These are phyloP conservation scores for Fagopyrum esculentum DNA, from an alignment of 148 eudicot genomes.

Conservation along the genomic window DNA sequence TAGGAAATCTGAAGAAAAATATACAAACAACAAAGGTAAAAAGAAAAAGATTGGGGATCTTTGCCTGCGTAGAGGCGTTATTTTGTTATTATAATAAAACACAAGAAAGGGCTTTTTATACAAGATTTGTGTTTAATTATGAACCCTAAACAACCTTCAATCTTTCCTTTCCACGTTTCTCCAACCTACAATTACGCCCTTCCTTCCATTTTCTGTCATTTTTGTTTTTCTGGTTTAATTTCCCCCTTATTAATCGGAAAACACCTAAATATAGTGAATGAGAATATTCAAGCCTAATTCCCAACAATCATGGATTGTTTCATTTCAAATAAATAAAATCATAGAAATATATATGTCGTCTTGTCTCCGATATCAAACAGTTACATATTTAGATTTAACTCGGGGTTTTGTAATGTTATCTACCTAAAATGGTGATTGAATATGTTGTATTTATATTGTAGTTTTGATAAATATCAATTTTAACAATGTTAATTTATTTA, in stretches of 20 bases:
- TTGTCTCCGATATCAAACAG: too few species aligned
- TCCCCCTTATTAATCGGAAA: background rate
- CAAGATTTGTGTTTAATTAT: slow-evolving; percentile 6
- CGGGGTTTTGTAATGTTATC: too few species aligned
- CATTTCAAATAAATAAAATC: too few species aligned
- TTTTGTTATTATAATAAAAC: background rate
- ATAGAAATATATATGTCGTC: too few species aligned
- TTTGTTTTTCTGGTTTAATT: background rate
- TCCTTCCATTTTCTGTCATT: slow-evolving; percentile 23
- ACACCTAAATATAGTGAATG: background rate
- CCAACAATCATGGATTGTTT: background rate
- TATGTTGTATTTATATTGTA: too few species aligned
- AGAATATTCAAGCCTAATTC: background rate
- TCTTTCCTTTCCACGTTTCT: background rate
- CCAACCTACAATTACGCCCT: slow-evolving; percentile 22
- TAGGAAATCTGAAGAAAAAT: background rate
- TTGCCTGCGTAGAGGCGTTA: background rate
- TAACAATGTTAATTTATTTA: too few species aligned
- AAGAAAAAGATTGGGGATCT: slow-evolving; percentile 16
- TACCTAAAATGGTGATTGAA: too few species aligned
- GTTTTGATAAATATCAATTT: too few species aligned
- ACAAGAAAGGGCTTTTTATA: background rate
- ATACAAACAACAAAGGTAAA: slow-evolving; percentile 16
- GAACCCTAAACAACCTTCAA: background rate
- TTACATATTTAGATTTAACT: too few species aligned